A percentile compares a stretch with the other conserved stretches of the same genome.
phyloP scores from a whole-genome alignment of 306 rosid genomes.

The Casuarina glauca region DNA sequence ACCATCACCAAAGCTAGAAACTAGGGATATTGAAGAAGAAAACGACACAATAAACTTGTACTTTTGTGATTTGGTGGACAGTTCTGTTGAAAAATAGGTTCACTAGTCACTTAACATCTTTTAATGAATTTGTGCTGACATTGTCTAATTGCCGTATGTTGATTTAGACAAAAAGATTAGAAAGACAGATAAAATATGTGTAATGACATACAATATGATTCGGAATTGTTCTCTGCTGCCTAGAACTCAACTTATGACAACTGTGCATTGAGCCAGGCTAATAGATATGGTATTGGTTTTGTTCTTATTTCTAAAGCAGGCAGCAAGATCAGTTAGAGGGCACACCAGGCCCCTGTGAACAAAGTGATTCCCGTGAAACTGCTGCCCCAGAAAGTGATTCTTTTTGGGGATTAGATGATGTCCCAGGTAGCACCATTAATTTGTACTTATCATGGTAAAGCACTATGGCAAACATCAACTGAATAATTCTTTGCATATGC shows the following conservation, averaged over 20 bases:
- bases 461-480: conserved; percentile 20
- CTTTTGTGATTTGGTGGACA: background rate
- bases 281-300: background rate
- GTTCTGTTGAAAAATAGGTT: background rate
- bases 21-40: background rate
- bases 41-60: background rate
- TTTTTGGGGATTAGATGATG: conserved; percentile 79
- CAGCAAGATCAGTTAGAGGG: conserved; percentile 72
- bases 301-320: conserved; percentile 40
- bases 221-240: background rate
- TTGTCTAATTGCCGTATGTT: background rate
- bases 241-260: conserved; percentile 9
- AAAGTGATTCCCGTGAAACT: conserved; percentile 41
- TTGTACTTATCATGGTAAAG: conserved; percentile 15
- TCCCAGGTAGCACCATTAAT: conserved; percentile 62
- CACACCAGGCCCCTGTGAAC: conserved; percentile 47
- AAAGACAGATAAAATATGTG: background rate
- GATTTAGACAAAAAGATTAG: background rate
- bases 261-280: background rate
- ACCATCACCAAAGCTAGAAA: background rate
- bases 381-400: conserved; percentile 66
- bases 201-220: background rate
- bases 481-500: conserved; percentile 32
- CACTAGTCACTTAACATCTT: background rate
- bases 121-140: background rate